Base-by-base conservation (phyloP, 2,329 filamentous ascomycete species). In the Pseudogymnoascus sp. region DNA sequence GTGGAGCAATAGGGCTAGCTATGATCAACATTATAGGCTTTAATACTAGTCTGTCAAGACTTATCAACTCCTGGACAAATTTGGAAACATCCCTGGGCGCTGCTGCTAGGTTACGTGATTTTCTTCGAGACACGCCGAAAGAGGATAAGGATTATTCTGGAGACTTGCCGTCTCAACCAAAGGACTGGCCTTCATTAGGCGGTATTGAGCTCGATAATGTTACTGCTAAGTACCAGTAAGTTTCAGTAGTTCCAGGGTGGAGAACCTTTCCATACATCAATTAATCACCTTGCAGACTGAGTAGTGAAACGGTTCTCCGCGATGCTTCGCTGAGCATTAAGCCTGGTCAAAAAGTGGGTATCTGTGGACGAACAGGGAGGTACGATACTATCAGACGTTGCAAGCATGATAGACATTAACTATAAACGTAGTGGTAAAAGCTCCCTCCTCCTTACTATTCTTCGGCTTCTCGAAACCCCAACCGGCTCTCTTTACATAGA, bases 401-500 rank as follows among this genome's bases (percentile, higher is more conserved):
- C 35, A 36, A 36, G 35, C 35, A 36, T 36, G 35, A 36, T 5
- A 36, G 35, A 36, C 35, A 36, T 36, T 36, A 36, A 36, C 35
- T 36, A 36, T 36, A 36, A 36, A 36, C 6, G 35, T 36, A 36
- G 35, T 36, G 76, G 75, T 2, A 79, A 79, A 63, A 77, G 75
- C 1, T 74, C 70, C 14, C 65, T 77, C 12, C 69, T 79, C 19
- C 69, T 73, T 6, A 68, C 75, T 0, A 68, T 79, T 1, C 72
- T 78, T 33, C 74, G 74, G 2, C 71, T 79, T 0, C 69, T 79
- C 2, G 72, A 79, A 23, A 69, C 74, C 25, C 71, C 72, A 3
- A 64, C 70, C 0, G 80, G 81, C 2, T 68, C 60, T n/a, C 78
- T 84, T 41, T 65, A 62, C 1, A 72, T 84, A 33, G 80, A 83